Evolutionary conservation across 2,329 filamentous ascomycete species (phyloP).

Genomic region (Penicillium griseofulvum): DNA sequence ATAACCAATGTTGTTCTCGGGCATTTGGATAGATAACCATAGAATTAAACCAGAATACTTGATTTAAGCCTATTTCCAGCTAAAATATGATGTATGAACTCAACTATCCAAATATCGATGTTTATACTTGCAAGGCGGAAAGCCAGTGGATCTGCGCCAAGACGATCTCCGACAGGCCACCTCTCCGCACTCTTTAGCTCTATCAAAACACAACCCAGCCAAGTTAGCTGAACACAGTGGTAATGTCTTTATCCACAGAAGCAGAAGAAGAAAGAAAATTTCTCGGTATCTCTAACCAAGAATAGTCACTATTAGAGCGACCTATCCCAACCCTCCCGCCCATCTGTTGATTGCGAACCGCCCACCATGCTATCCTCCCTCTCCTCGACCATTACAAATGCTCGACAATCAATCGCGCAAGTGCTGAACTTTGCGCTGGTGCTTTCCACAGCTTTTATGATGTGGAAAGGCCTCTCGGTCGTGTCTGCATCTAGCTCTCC

Average conservation of each 20-base stretch:
- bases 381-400: constrained; percentile 58
- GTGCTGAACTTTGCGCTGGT: constrained; percentile 88
- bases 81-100: no score
- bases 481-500: constrained; percentile 69
- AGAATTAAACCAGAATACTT: background rate
- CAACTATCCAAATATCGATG: background rate
- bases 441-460: constrained; percentile 60
- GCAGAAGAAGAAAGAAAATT: background rate
- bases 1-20: background rate
- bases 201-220: constrained; percentile 7
- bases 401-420: constrained; percentile 77
- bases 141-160: constrained; percentile 6
- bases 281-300: background rate
- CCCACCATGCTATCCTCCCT: constrained; percentile 66
- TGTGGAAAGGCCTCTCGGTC: constrained; percentile 81
- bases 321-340: constrained; percentile 3
- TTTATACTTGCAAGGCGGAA: constrained; percentile 1
- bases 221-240: background rate
- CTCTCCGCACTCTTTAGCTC: constrained; percentile 17
- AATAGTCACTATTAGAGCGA: background rate
- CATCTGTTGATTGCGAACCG: constrained; percentile 21
- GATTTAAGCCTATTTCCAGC: background rate
- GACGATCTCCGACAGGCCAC: constrained; percentile 18
- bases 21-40: background rate
- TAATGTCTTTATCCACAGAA: background rate